Percentiles rank a stretch among this genome's conserved stretches.
Conservation (phyloP, 1,284 basidiomycete species). For the Sanghuangporus sanghuang region DNA sequence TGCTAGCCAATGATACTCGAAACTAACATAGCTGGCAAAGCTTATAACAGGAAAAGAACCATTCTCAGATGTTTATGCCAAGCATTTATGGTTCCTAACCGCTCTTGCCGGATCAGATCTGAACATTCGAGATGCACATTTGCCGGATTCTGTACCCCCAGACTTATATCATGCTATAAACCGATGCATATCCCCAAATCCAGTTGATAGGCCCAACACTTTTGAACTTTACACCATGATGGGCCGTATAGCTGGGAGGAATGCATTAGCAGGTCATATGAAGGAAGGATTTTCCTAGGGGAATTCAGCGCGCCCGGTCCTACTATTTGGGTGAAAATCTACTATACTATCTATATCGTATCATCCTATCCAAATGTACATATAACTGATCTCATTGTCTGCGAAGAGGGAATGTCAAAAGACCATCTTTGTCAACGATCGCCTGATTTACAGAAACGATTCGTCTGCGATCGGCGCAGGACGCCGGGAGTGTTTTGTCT, state of each 20-base stretch:
- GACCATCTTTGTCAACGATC: slow-evolving; percentile 9
- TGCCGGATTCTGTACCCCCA: background rate
- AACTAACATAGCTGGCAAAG: background rate
- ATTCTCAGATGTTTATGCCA: background rate
- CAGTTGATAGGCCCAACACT: background rate
- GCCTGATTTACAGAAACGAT: slow-evolving; percentile 14
- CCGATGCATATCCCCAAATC: background rate
- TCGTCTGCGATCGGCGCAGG: slow-evolving; percentile 8
- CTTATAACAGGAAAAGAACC: slow-evolving; percentile 6
- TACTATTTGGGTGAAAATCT: background rate
- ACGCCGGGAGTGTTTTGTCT: slow-evolving; percentile 9
- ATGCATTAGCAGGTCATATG: background rate
- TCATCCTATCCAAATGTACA: background rate
- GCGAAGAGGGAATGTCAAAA: slow-evolving; percentile 12
- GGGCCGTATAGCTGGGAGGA: background rate
- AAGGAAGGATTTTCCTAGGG: background rate
- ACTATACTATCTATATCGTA: background rate
- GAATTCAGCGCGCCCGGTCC: background rate
- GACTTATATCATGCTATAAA: slow-evolving; percentile 2
- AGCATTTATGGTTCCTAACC: background rate
- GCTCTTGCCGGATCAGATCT: background rate
- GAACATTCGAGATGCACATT: background rate
- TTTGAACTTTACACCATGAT: slow-evolving; percentile 12
- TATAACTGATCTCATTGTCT: background rate
- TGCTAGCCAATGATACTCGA: background rate